Conservation (phyloP, 257 asterid species). For the Apocynum venetum region DNA sequence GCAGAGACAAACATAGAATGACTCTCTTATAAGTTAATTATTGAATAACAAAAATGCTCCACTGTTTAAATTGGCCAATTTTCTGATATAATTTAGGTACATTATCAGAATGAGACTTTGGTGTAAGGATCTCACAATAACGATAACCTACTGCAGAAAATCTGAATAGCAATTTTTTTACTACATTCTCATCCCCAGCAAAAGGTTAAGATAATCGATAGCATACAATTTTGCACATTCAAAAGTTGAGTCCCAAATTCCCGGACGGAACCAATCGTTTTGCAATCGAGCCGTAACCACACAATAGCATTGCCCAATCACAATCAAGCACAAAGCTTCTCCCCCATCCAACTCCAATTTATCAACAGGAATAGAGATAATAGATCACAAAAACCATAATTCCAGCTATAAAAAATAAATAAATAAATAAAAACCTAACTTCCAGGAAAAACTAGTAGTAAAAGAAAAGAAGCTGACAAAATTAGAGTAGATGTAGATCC, state of each 20-base stretch:
- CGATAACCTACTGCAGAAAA: not conserved
- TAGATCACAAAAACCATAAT: not conserved
- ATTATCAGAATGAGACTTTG: not conserved
- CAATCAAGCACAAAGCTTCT: not conserved
- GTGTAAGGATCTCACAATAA: not conserved
- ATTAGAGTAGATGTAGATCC: conserved; percentile 1
- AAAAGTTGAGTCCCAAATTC: not conserved
- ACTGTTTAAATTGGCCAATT: not conserved
- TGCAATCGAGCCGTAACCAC: not conserved
- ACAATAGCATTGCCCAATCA: not conserved
- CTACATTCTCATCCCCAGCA: not conserved
- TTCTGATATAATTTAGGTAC: not conserved
- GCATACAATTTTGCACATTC: not conserved
- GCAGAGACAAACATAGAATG: not conserved
- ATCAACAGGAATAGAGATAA: not conserved
- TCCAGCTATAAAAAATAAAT: not conserved
- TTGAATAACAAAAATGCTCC: not conserved
- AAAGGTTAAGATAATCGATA: not conserved
- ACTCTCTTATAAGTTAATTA: not conserved
- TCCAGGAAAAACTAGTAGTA: not conserved
- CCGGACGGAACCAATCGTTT: not conserved
- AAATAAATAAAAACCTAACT: not conserved
- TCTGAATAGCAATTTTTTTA: not conserved
- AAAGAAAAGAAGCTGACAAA: not conserved
- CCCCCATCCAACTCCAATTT: not conserved